Percentiles rank a stretch among this genome's conserved stretches.
These are phyloP conservation scores for Hanseniaspora nectarophila DNA, from an alignment of 805 yeast species.

Conservation along the genomic window DNA sequence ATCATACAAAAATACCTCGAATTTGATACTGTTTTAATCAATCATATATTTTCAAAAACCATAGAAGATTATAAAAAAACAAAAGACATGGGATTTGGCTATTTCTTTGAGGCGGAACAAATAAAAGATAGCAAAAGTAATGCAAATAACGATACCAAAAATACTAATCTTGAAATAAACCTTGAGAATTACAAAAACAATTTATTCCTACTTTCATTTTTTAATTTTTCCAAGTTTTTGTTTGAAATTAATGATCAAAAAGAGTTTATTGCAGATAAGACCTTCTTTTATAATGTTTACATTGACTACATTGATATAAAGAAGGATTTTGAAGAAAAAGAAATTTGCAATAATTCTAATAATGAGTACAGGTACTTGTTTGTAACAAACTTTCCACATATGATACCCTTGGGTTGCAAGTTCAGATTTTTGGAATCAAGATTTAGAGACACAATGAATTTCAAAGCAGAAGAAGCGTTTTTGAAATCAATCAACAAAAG, in stretches of 20 bases:
- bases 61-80: not conserved
- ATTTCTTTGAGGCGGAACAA: not conserved
- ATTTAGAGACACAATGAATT: slow-evolving; percentile 67
- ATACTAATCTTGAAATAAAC: not conserved
- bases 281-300: slow-evolving; percentile 61
- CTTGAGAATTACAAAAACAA: not conserved
- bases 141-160: not conserved
- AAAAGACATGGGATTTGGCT: not conserved
- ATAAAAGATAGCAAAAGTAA: not conserved
- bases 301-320: slow-evolving; percentile 68
- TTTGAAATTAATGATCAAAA: not conserved
- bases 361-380: not conserved
- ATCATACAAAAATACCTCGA: not conserved
- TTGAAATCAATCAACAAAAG: slow-evolving; percentile 57
- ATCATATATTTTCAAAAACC: not conserved
- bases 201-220: not conserved
- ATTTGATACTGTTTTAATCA: not conserved
- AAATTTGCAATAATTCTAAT: slow-evolving; percentile 2
- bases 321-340: slow-evolving; percentile 77
- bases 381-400: slow-evolving; percentile 46
- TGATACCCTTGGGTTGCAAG: slow-evolving; percentile 71
- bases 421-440: slow-evolving; percentile 72
- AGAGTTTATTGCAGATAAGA: slow-evolving; percentile 17
- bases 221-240: not conserved
- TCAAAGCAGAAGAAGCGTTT: slow-evolving; percentile 82